phyloP scores from a whole-genome alignment of 106 monocot species.

The Platanthera guangdongensis region DNA sequence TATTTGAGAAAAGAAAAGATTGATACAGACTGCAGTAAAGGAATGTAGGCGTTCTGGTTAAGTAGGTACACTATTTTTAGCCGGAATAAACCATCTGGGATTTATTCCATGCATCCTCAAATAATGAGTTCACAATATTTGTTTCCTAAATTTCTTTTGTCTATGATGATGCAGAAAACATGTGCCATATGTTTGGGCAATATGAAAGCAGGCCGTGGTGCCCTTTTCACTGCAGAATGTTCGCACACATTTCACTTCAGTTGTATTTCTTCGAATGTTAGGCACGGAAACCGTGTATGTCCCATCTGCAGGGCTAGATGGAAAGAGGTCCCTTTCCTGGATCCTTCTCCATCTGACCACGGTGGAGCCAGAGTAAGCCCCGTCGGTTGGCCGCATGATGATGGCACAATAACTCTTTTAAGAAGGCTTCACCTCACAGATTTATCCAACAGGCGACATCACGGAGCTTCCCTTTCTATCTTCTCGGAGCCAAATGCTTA shows the following conservation, averaged over 20 bases:
- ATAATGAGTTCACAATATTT: neutral
- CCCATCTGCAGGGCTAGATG: conserved; percentile 87
- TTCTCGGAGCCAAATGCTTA: conserved; percentile 37
- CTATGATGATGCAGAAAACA: conserved; percentile 37
- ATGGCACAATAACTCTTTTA: conserved; percentile 37
- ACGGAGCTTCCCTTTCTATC: conserved; percentile 15
- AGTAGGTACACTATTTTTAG: too few species aligned
- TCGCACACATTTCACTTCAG: conserved; percentile 85
- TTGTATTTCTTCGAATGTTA: conserved; percentile 81
- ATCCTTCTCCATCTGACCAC: conserved; percentile 32
- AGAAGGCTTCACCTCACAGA: conserved; percentile 34
- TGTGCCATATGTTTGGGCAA: conserved; percentile 76
- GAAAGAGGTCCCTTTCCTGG: conserved; percentile 79
- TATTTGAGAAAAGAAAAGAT: too few species aligned
- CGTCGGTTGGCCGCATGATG: conserved; percentile 41
- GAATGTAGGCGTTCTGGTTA: too few species aligned
- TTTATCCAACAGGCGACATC: conserved; percentile 28
- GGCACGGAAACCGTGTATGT: conserved; percentile 65
- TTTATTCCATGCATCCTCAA: neutral
- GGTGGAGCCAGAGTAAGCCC: conserved; percentile 49
- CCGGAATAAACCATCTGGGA: too few species aligned
- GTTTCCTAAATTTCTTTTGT: too few species aligned
- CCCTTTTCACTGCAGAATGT: conserved; percentile 92
- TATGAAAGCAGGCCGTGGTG: conserved; percentile 83
- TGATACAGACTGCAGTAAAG: too few species aligned